phyloP scores from a whole-genome alignment of 768 basidiomycete genomes.

The Peribolospora baueri region DNA sequence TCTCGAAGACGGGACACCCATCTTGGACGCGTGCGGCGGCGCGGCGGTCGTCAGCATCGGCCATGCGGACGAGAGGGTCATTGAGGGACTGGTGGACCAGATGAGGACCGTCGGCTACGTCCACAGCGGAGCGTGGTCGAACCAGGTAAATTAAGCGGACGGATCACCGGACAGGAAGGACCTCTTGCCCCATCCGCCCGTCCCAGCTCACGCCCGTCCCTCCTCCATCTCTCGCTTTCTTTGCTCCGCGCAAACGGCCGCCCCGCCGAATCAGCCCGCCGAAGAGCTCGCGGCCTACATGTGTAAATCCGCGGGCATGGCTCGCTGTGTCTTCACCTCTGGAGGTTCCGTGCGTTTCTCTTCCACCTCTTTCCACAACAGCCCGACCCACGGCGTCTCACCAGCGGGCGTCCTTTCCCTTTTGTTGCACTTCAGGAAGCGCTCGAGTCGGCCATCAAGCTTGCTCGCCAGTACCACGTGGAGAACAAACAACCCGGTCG shows the following conservation, averaged over 20 bases:
- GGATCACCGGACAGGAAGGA: neutral
- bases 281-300: constrained; percentile 8
- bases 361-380: neutral
- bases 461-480: constrained; percentile 13
- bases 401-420: neutral
- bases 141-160: neutral
- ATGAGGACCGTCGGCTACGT: constrained; percentile 6
- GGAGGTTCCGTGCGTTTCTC: constrained; percentile 2
- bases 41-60: constrained; percentile 11
- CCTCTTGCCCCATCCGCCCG: neutral
- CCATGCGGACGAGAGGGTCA: constrained; percentile 9
- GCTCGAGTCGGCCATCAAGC: constrained; percentile 12
- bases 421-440: constrained; percentile 8
- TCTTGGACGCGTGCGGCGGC: constrained; percentile 13
- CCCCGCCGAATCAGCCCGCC: neutral
- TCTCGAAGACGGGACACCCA: constrained; percentile 3
- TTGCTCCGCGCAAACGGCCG: neutral
- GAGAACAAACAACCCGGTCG: constrained; percentile 5
- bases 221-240: neutral
- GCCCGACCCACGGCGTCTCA: neutral
- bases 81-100: constrained; percentile 8
- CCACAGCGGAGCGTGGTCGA: constrained; percentile 3
- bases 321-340: constrained; percentile 2
- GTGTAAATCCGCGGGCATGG: neutral
- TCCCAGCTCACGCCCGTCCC: neutral